Evolutionary conservation across 2,329 filamentous ascomycete genomes (phyloP).

Genomic region (Cordyceps cicadae): DNA sequence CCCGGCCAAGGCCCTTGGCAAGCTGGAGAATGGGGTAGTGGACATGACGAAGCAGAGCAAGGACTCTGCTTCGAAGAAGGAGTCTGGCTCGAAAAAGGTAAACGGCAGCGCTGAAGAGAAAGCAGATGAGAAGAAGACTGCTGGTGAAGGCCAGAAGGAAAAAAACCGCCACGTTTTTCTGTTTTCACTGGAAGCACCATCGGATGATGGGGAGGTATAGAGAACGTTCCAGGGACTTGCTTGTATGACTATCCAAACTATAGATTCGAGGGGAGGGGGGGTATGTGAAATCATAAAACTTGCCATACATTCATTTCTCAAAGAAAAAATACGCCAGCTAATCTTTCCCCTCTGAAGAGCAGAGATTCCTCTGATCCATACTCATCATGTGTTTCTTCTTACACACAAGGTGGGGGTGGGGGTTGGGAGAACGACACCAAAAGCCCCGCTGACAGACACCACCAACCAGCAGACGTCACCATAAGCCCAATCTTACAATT

Average conservation of each 20-base stretch:
- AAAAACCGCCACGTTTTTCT: slow-evolving; percentile 24
- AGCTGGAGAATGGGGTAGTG: slow-evolving; percentile 29
- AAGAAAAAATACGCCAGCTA: no score
- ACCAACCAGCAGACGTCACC: background rate
- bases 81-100: background rate
- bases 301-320: no score
- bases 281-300: no score
- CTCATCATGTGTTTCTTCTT: background rate
- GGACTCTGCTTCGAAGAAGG: slow-evolving; percentile 13
- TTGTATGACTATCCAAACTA: background rate
- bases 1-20: slow-evolving; percentile 32
- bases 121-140: slow-evolving; percentile 14
- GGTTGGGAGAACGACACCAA: background rate
- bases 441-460: background rate
- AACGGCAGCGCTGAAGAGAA: slow-evolving; percentile 9
- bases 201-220: slow-evolving; percentile 7
- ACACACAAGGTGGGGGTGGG: background rate
- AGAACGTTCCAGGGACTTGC: background rate
- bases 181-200: slow-evolving; percentile 25
- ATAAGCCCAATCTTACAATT: slow-evolving; percentile 1
- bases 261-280: background rate
- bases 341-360: background rate
- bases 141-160: slow-evolving; percentile 13
- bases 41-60: slow-evolving; percentile 24
- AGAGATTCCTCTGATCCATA: background rate